phyloP scores from a whole-genome alignment of 2,329 filamentous ascomycete species.

The Apiospora phragmitis region DNA sequence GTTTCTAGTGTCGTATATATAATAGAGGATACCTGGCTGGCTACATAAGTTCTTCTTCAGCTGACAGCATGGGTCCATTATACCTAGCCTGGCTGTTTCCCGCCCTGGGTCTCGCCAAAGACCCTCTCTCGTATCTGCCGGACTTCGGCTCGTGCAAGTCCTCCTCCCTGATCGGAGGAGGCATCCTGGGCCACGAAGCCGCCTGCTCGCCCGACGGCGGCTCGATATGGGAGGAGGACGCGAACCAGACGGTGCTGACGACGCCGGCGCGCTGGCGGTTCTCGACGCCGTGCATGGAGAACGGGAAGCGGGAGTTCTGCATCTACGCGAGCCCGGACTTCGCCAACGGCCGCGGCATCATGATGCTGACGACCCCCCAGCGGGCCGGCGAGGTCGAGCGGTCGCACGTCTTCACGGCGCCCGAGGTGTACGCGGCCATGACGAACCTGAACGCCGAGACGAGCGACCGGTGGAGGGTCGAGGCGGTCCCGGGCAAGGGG shows the following conservation, averaged over 20 bases:
- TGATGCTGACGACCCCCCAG: constrained; percentile 36
- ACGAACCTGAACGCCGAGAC: constrained; percentile 25
- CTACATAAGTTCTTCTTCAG: neutral
- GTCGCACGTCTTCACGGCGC: constrained; percentile 29
- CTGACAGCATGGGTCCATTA: neutral
- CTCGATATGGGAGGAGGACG: neutral
- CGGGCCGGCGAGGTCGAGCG: constrained; percentile 32
- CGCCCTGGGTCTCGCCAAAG: constrained; percentile 3
- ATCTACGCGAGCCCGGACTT: constrained; percentile 37
- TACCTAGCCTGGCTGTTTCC: neutral
- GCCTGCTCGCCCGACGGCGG: neutral
- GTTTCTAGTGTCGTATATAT: neutral
- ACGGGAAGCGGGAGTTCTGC: constrained; percentile 28
- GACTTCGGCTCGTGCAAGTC: constrained; percentile 2
- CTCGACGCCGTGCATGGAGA: constrained; percentile 16
- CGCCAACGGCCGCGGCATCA: constrained; percentile 38
- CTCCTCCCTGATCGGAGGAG: neutral
- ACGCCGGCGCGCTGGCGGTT: constrained; percentile 14
- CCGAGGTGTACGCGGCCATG: constrained; percentile 24
- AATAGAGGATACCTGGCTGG: neutral
- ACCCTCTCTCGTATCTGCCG: neutral
- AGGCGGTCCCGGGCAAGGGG: constrained; percentile 39
- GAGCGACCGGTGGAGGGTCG: constrained; percentile 33
- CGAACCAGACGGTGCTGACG: neutral
- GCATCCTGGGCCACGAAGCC: neutral